Evolutionary conservation across 2,329 filamentous ascomycete species (phyloP).

Genomic region (Diaporthe ilicicola): DNA sequence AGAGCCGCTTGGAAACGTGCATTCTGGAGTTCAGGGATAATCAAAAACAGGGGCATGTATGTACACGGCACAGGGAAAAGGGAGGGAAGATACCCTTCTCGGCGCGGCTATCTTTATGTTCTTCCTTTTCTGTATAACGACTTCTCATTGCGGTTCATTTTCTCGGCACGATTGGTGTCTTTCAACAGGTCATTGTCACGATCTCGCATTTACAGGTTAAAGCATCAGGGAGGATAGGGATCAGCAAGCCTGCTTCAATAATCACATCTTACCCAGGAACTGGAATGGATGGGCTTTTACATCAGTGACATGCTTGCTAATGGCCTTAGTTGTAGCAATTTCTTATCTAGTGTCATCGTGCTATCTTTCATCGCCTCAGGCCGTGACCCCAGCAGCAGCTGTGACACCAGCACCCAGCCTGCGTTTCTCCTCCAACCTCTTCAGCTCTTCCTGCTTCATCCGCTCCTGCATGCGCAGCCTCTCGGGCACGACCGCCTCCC

Average conservation of each 20-base stretch:
- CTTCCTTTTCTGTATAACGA: neutral
- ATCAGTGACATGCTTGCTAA: neutral
- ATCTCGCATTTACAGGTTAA: slow-evolving; percentile 26
- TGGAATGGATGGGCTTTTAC: neutral
- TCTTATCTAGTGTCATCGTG: neutral
- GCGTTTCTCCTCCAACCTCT: slow-evolving; percentile 48
- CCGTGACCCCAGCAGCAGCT: neutral
- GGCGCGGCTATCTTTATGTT: neutral
- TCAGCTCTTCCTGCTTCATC: slow-evolving; percentile 60
- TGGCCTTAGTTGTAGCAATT: neutral
- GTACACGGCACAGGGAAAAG: slow-evolving; percentile 4
- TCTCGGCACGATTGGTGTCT: neutral
- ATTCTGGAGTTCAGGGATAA: slow-evolving; percentile 24
- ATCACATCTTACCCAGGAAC: neutral
- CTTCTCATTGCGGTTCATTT: neutral
- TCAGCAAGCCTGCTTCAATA: slow-evolving; percentile 15
- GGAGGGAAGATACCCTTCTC: slow-evolving; percentile 28
- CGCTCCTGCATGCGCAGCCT: slow-evolving; percentile 55
- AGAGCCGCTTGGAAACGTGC: slow-evolving; percentile 24
- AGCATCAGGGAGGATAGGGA: slow-evolving; percentile 15
- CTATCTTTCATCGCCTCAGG: neutral
- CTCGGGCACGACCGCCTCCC: slow-evolving; percentile 60
- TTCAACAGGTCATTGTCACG: neutral
- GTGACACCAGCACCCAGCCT: neutral
- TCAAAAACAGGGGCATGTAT: neutral